Base-by-base conservation (phyloP, 305 asterid species). In the Rubia tinctorum region DNA sequence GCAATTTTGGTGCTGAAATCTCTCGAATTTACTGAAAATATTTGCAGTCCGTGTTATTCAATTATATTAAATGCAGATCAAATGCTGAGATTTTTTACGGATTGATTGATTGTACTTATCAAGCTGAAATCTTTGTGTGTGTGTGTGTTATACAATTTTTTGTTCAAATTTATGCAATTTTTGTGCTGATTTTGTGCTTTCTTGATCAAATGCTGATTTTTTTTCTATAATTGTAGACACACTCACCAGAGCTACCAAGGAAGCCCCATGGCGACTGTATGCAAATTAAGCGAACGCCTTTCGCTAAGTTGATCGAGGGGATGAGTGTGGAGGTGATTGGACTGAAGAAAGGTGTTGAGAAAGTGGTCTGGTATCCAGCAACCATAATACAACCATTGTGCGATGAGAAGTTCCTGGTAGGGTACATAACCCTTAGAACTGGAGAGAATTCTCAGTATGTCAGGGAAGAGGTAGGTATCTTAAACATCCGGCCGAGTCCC, bases 291-390 rank as follows among this genome's bases (percentile, higher is more conserved):
- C 22, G 42, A 27, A 27, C 51, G 60, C n/a, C 73, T 61, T 18
- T 17, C 18, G 23, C 61, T 27, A 45, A 13, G 30, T 18, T 69
- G 25, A 11, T 11, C 9, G 7, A 72, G 44, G 69, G 76, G 61
- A 61, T 23, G 69, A 14, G 1, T n/a, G 76, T 72, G 59, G 76
- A 72, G 68, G 67, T 72, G 23, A 72, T 7, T 8, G 17, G 76
- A 13, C 43, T 42, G 12, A 53, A 44, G 34, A 69, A 60, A 20
- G 76, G 40, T 22, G 47, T 7, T 25, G 5, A 61, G 61, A 69
- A 51, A 22, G 60, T 6, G 60, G 61, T 39, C 13, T 72, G 68
- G 69, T 72, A 72, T 61, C 60, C 51, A 61, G 76, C 58, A 43
- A 63, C 44, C 49, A 63, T 59, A 0, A 23, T 72, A 0, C 9